These are phyloP conservation scores for Aspergillus latus DNA, from an alignment of 2,329 filamentous ascomycete species.

Conservation along the genomic window DNA sequence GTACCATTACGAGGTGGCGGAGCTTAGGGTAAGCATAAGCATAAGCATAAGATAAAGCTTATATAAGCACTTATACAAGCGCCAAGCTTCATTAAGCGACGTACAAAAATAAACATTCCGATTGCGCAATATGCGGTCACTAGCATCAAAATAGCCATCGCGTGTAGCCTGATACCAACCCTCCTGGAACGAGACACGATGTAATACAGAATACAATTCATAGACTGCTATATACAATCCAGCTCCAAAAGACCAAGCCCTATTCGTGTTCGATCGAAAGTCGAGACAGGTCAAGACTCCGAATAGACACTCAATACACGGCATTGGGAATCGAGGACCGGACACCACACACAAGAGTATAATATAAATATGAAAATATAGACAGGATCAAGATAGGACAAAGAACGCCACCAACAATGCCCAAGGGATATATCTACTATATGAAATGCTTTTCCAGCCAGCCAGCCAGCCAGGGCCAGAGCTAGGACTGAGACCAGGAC, in stretches of 20 bases:
- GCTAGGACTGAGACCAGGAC: background rate
- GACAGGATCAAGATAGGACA: conserved; percentile 13
- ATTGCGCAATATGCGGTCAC: background rate
- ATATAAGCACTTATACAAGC: background rate
- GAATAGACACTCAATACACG: too few species aligned
- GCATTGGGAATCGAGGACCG: too few species aligned
- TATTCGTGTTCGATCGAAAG: too few species aligned
- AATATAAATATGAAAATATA: conserved; percentile 2
- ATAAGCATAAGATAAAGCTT: background rate
- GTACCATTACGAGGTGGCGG: background rate
- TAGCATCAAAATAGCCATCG: too few species aligned
- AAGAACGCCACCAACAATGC: conserved; percentile 24
- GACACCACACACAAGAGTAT: background rate
- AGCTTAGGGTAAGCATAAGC: conserved; percentile 1
- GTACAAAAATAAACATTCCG: background rate
- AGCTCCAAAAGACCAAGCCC: too few species aligned
- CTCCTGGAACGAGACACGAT: too few species aligned
- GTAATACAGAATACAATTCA: too few species aligned
- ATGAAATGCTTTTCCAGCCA: conserved; percentile 4
- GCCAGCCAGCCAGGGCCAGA: background rate
- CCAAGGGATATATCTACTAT: conserved; percentile 21
- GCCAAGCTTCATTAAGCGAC: background rate
- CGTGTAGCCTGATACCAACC: too few species aligned
- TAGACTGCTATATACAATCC: too few species aligned
- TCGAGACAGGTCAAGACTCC: too few species aligned